phyloP scores from a whole-genome alignment of 805 yeast species.

The Teunomyces gatunensis region DNA sequence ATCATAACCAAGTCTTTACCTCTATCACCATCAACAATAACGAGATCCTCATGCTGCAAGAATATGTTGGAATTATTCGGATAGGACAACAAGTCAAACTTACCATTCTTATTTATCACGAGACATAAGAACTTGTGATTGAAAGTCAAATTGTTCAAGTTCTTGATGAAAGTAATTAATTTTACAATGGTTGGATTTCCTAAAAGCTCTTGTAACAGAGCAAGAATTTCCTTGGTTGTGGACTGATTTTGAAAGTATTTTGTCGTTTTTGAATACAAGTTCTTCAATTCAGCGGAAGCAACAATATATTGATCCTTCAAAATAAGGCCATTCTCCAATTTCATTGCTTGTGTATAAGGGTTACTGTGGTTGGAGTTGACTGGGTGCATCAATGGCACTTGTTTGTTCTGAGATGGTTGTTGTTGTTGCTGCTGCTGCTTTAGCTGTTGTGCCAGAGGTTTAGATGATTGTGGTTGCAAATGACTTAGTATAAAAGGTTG shows the following conservation, averaged over 20 bases:
- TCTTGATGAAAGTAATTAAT: constrained; percentile 37
- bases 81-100: constrained; percentile 66
- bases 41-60: constrained; percentile 60
- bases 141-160: constrained; percentile 40
- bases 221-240: constrained; percentile 25
- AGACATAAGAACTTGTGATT: constrained; percentile 43
- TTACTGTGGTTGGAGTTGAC: constrained; percentile 1
- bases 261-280: constrained; percentile 45
- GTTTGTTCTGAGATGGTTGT: constrained; percentile 6
- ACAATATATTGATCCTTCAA: constrained; percentile 55
- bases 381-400: not conserved
- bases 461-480: constrained; percentile 10
- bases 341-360: constrained; percentile 19
- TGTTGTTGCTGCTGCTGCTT: constrained; percentile 5
- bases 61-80: constrained; percentile 62
- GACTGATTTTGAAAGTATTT: constrained; percentile 49
- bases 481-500: constrained; percentile 12
- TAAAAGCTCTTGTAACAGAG: constrained; percentile 25
- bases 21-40: constrained; percentile 79
- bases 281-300: constrained; percentile 56
- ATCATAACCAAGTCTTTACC: constrained; percentile 79
- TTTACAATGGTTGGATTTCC: constrained; percentile 25
- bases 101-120: constrained; percentile 61
- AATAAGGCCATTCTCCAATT: constrained; percentile 62
- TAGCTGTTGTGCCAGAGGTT: constrained; percentile 4